Conservation (phyloP, 1,284 basidiomycete genomes). For the Schizophyllum amplum region DNA sequence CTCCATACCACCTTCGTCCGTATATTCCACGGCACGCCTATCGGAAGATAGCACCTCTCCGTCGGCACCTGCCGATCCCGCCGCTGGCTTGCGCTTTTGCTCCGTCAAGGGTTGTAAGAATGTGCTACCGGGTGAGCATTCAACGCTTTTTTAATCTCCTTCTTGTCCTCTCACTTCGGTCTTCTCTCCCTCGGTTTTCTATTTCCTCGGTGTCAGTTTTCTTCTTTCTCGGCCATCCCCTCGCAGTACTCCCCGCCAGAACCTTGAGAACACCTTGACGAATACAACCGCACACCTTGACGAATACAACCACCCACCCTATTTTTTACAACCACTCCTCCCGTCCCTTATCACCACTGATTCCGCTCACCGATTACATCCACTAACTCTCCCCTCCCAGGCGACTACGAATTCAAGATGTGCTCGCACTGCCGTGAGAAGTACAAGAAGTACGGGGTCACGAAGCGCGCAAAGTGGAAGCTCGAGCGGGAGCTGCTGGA, state of each 20-base stretch:
- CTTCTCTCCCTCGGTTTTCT: not conserved
- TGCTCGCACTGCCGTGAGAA: slow-evolving; percentile 41
- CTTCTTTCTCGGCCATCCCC: not conserved
- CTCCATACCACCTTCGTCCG: too few relatives aligned
- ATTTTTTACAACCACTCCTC: too few relatives aligned
- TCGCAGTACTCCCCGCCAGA: not conserved
- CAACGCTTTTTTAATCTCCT: not conserved
- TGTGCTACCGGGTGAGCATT: slow-evolving; percentile 16
- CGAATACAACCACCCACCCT: too few relatives aligned
- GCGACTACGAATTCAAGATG: slow-evolving; percentile 44
- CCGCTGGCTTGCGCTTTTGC: slow-evolving; percentile 29
- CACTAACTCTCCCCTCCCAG: slow-evolving; percentile 19
- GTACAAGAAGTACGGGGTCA: slow-evolving; percentile 44
- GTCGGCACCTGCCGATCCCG: slow-evolving; percentile 3
- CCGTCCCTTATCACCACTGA: too few relatives aligned
- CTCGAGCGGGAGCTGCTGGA: slow-evolving; percentile 35
- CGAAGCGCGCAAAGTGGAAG: slow-evolving; percentile 48
- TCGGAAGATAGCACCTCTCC: too few relatives aligned
- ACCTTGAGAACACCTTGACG: slow-evolving; percentile 10
- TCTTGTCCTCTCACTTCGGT: not conserved
- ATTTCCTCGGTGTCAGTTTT: not conserved
- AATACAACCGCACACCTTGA: too few relatives aligned
- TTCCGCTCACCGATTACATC: slow-evolving; percentile 10
- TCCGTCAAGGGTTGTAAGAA: slow-evolving; percentile 49
- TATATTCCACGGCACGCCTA: too few relatives aligned